Percentiles rank a stretch among this genome's conserved stretches.
These are phyloP conservation scores for Sporothrix protearum DNA, from an alignment of 2,329 filamentous ascomycete species.

Conservation along the genomic window DNA sequence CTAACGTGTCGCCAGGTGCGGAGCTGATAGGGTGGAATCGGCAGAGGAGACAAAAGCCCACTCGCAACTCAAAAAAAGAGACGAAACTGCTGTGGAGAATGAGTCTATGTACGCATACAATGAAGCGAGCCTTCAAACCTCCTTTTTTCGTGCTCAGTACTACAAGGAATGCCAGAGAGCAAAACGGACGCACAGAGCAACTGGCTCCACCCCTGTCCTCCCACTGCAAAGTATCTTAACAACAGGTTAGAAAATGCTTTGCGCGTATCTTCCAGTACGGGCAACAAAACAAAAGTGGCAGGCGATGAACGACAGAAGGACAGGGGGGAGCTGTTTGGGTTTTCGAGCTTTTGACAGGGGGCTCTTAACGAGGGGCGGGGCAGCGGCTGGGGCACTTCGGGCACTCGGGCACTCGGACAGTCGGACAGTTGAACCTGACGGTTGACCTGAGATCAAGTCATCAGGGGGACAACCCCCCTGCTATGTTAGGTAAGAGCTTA, in stretches of 20 bases:
- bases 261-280: constrained; percentile 20
- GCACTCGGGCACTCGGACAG: too few species aligned
- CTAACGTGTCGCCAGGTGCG: constrained; percentile 12
- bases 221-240: too few species aligned
- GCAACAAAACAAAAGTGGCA: not conserved
- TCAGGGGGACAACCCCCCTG: not conserved
- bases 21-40: constrained; percentile 12
- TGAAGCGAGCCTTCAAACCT: too few species aligned
- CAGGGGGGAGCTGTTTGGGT: not conserved
- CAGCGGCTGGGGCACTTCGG: too few species aligned
- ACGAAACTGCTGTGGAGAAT: constrained; percentile 8
- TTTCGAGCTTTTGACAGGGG: not conserved
- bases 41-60: not conserved
- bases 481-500: not conserved
- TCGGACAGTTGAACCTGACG: too few species aligned
- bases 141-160: too few species aligned
- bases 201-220: not conserved
- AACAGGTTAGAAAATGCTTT: not conserved
- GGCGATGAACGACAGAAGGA: not conserved
- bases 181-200: not conserved
- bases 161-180: not conserved
- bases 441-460: not conserved
- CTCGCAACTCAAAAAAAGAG: not conserved
- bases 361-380: not conserved
- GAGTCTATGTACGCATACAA: too few species aligned